Base-by-base conservation (phyloP, 2,329 filamentous ascomycete species). In the Clonostachys byssicola region DNA sequence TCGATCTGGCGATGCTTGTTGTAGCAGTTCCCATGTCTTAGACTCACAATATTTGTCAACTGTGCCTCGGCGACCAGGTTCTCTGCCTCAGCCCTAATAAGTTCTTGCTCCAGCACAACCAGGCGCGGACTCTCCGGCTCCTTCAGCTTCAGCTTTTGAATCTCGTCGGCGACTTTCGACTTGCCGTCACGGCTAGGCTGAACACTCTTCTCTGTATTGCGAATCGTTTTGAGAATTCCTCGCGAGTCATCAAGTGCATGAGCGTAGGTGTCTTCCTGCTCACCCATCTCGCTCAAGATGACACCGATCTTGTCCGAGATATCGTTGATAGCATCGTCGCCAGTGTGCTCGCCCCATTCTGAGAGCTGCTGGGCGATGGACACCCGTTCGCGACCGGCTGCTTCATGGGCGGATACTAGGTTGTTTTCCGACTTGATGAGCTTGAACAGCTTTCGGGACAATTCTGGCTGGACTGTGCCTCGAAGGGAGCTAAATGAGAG, bases 251-350 rank as follows among this genome's bases (percentile, higher is more conserved):
- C 94, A 47, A 99, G 67, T 43, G 85, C 85, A 66, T 92, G 86
- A 5, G 92, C 89, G 66, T 92, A 97, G 42, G 77, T 63, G 56
- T 96, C 92, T 66, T 99, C 94, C 68, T 95, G 91, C 69, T 96
- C 91, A 45, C 91, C 94, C 51, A 99, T 83, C 74, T 97, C 94
- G 18, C 88, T 87, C 50, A 99, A 75, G 58, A 99, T 74, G 38
- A 97, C 92, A 45, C 91, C 94, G 45, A 99, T 78, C 77, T 99
- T 99, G 77, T 97, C 94, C 49, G 88, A 91, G 56, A 99, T 81
- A 63, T 97, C 94, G 45, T 83, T 90, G 59, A 97, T 77, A 45
- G 85, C 83, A 51, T 95, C 90, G 60, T 99, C 94, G 46, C 83
- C 81, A 3, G 92, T 96, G 50, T 88, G 81, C 71, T 97, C 92